Base-by-base conservation (phyloP, 805 yeast species). In the Candida alai region DNA sequence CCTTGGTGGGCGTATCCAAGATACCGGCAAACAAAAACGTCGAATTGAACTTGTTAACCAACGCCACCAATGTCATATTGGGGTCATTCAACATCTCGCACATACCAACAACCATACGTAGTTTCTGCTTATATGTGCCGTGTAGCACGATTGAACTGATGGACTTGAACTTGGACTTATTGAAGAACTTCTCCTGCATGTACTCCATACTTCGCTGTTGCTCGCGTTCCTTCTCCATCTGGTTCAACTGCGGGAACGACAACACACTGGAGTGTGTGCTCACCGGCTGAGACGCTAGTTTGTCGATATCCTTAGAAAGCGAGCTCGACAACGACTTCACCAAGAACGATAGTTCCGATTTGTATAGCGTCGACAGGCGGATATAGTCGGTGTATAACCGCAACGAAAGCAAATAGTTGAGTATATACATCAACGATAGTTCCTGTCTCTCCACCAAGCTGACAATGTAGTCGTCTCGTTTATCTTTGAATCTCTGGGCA, bases 51-150 rank as follows among this genome's bases (percentile, higher is more conserved):
- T 26, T 26, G 6, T 6, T 4, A 26, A 10, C 15, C 9, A 26
- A 26, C 3, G 28, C 28, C 7, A 19, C 19, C 12, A 26, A 10
- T 3, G 28, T 26, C 17, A 11, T 9, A 11, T 12, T 12, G 12
- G 15, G 3, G 14, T 18, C 21, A 28, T 28, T 28, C 15, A 56
- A 42, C 6, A 37, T 15, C 13, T 52, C 48, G 28, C 48, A 42
- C 21, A 55, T 43, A 12, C 47, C 26, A 8, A 51, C 42, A 14
- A 56, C 41, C 26, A 47, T 34, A 6, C 32, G 36, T 7, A 52
- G 41, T 36, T 57, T 60, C 36, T 57, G 62, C 26, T 56, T 58
- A 35, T 60, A 60, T 1, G 60, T 39, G 1, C 67, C 65, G 27
- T 47, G 25, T 6, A 33, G 24, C 1, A 60, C 25, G 9, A 58